phyloP scores from a whole-genome alignment of 164 flowering plant genomes.

The Nymphaea colorata region DNA sequence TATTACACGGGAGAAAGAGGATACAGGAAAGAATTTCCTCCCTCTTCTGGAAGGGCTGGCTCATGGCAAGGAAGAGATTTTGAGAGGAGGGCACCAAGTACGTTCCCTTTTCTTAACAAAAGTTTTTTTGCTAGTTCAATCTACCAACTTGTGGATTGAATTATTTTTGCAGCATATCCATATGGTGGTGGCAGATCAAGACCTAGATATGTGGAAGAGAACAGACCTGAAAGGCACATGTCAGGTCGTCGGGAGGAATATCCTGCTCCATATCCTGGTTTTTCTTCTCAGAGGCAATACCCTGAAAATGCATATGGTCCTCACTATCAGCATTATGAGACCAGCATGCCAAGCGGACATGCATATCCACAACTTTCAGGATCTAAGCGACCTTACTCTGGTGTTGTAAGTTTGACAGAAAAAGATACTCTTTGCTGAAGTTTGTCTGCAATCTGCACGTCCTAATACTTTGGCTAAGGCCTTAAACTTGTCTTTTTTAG shows the following conservation, averaged over 20 bases:
- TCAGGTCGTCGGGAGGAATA: slow-evolving; percentile 7
- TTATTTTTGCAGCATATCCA: slow-evolving; percentile 7
- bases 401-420: slow-evolving; percentile 10
- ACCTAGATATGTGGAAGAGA: slow-evolving; percentile 12
- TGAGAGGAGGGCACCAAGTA: slow-evolving; percentile 11
- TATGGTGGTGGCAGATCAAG: slow-evolving; percentile 10
- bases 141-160: not conserved
- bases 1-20: slow-evolving; percentile 10
- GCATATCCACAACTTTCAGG: slow-evolving; percentile 11
- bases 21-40: slow-evolving; percentile 7
- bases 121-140: not conserved
- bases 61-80: slow-evolving; percentile 9
- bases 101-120: slow-evolving; percentile 2
- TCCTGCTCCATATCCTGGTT: slow-evolving; percentile 5
- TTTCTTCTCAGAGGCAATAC: slow-evolving; percentile 12
- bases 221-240: slow-evolving; percentile 10
- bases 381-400: slow-evolving; percentile 14
- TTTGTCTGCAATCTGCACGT: not conserved
- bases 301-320: slow-evolving; percentile 12
- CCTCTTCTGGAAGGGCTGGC: slow-evolving; percentile 5
- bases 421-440: not conserved
- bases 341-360: slow-evolving; percentile 3
- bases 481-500: not conserved
- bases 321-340: slow-evolving; percentile 11
- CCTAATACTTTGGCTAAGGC: too few relatives aligned